A percentile compares a stretch with the other conserved stretches of the same genome.
Conservation (phyloP, 2,329 filamentous ascomycete genomes). For the Hypoxylon sp. region DNA sequence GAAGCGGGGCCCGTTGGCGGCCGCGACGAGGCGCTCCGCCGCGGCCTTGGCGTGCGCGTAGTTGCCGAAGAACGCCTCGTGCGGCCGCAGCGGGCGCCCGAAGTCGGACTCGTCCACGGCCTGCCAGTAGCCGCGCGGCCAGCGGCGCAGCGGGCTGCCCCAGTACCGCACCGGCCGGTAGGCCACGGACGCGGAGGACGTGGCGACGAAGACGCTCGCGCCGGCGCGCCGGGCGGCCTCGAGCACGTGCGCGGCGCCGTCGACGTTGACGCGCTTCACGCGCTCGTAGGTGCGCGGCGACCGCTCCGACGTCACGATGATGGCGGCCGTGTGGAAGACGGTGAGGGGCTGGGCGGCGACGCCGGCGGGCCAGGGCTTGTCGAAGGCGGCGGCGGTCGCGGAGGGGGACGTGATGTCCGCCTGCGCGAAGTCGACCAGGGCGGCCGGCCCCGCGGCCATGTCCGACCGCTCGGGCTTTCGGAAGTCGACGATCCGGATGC, state of each 20-base stretch:
- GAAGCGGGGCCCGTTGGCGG: conserved; percentile 53
- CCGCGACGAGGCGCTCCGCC: conserved; percentile 60
- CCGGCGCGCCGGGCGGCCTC: conserved; percentile 56
- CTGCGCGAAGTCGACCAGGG: conserved; percentile 56
- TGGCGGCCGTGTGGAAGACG: conserved; percentile 63
- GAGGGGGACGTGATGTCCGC: conserved; percentile 59
- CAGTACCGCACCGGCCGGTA: conserved; percentile 55
- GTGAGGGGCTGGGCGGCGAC: conserved; percentile 60
- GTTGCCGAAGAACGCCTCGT: conserved; percentile 58
- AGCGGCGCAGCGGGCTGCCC: conserved; percentile 56
- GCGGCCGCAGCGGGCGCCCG: conserved; percentile 53
- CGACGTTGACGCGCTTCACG: conserved; percentile 59
- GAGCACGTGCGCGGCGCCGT: conserved; percentile 61
- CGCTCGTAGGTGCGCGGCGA: conserved; percentile 55
- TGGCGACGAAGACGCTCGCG: conserved; percentile 60
- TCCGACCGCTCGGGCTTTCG: conserved; percentile 55
- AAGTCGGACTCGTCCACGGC: conserved; percentile 58
- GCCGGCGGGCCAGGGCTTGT: conserved; percentile 56
- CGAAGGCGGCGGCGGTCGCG: conserved; percentile 57
- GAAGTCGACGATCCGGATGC: conserved; percentile 63
- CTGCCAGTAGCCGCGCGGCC: conserved; percentile 57
- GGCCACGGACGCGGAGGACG: conserved; percentile 60
- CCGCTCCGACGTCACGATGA: conserved; percentile 60
- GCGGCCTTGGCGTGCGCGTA: conserved; percentile 62
- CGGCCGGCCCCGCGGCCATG: conserved; percentile 54